A percentile compares a stretch with the other conserved stretches of the same genome.
Conservation (phyloP, 345 rosid genomes). For the Cardamine chenopodiifolia region DNA sequence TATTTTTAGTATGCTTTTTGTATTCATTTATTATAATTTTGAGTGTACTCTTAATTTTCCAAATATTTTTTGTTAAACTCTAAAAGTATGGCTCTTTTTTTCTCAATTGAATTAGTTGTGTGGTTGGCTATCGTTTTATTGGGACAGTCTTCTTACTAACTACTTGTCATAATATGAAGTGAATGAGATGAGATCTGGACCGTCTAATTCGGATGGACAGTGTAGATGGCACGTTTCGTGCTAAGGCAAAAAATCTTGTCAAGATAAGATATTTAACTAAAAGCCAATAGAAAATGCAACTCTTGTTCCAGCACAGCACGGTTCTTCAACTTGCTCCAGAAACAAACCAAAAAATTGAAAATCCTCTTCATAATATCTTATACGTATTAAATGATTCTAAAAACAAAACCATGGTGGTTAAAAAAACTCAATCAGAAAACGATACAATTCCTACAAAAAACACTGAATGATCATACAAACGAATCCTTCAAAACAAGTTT, state of each 20-base stretch:
- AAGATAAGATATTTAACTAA: constrained; percentile 35
- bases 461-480: constrained; percentile 26
- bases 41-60: neutral
- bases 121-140: constrained; percentile 7
- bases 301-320: constrained; percentile 25
- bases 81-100: neutral
- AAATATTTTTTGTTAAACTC: too few species aligned
- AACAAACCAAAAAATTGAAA: neutral
- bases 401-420: neutral
- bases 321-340: constrained; percentile 2
- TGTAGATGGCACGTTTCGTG: constrained; percentile 43
- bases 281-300: constrained; percentile 9
- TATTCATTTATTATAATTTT: neutral
- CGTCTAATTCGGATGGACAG: constrained; percentile 38
- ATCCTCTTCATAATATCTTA: neutral
- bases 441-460: constrained; percentile 25
- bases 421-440: constrained; percentile 21
- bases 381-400: neutral
- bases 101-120: neutral
- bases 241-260: constrained; percentile 23
- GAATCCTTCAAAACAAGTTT: constrained; percentile 31
- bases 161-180: constrained; percentile 27
- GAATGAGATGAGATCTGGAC: constrained; percentile 38
- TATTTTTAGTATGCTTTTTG: neutral
- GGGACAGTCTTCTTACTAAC: constrained; percentile 23